A percentile compares a stretch with the other conserved stretches of the same genome.
Conservation (phyloP, 257 asterid genomes). For the Gardenia jasminoides region DNA sequence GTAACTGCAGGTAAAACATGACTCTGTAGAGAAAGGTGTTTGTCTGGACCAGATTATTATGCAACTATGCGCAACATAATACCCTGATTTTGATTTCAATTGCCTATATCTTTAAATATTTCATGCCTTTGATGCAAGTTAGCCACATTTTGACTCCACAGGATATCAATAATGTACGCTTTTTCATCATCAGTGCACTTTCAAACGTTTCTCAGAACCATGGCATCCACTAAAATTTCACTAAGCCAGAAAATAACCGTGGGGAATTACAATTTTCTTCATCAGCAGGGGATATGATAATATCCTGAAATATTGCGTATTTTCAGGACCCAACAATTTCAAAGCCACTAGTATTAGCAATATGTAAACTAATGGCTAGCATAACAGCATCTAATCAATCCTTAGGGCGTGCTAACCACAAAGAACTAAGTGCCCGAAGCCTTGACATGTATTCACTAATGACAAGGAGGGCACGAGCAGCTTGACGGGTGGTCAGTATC, state of each 20-base stretch:
- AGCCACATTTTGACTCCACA: not conserved
- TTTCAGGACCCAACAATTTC: too few relatives aligned
- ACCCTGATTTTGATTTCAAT: not conserved
- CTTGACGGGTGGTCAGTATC: constrained; percentile 87
- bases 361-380: not conserved
- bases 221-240: not conserved
- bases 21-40: not conserved
- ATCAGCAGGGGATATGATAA: not conserved
- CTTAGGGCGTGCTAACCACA: constrained; percentile 87
- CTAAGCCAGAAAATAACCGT: not conserved
- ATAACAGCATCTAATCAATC: constrained; percentile 31
- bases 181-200: not conserved
- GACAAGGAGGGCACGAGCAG: constrained; percentile 88
- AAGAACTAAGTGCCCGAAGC: constrained; percentile 73
- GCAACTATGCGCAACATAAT: not conserved
- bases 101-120: too few relatives aligned
- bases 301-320: not conserved
- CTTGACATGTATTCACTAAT: constrained; percentile 77
- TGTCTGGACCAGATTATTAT: not conserved
- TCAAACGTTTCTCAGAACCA: not conserved
- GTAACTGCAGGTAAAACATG: not conserved
- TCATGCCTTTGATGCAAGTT: not conserved
- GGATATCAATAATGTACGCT: not conserved
- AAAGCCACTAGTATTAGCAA: not conserved
- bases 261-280: not conserved